Conservation (phyloP, 73 alveolate species). For the Breviolum minutum region DNA sequence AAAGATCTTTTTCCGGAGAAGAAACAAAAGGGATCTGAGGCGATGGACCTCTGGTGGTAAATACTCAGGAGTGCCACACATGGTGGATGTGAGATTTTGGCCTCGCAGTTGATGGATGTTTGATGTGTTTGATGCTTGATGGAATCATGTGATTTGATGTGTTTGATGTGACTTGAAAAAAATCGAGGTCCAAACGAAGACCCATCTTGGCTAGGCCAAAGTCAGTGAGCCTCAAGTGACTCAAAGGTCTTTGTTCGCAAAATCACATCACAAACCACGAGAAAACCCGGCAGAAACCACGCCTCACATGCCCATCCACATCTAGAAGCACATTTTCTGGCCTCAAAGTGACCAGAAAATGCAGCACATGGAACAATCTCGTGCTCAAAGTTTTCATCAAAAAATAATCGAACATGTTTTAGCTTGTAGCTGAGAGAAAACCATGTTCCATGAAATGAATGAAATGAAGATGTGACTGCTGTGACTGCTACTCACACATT, state of each 20-base stretch:
- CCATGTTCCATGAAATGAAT: no score
- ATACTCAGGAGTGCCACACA: conserved; percentile 92
- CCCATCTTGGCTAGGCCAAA: conserved; percentile 94
- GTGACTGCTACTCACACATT: no score
- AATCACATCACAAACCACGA: no score
- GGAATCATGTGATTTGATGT: background rate
- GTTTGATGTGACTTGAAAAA: no score
- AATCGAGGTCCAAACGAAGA: background rate
- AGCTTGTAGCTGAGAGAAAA: no score
- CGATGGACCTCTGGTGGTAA: conserved; percentile 65
- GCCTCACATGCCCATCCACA: conserved; percentile 81
- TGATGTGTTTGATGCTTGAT: no score
- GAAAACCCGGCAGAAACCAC: background rate
- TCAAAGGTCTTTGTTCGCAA: no score
- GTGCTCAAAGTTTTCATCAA: no score
- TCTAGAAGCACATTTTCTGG: conserved; percentile 81
- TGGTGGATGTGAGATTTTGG: conserved; percentile 61
- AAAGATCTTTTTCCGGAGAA: background rate
- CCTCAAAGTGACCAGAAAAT: background rate
- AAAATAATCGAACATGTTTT: no score
- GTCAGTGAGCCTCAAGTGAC: conserved; percentile 55
- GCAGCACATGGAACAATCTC: no score
- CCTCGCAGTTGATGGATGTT: background rate
- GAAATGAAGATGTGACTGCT: no score
- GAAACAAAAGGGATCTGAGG: background rate